These are phyloP conservation scores for Penicillium janthinellum DNA, from an alignment of 2,329 filamentous ascomycete genomes.

Conservation along the genomic window DNA sequence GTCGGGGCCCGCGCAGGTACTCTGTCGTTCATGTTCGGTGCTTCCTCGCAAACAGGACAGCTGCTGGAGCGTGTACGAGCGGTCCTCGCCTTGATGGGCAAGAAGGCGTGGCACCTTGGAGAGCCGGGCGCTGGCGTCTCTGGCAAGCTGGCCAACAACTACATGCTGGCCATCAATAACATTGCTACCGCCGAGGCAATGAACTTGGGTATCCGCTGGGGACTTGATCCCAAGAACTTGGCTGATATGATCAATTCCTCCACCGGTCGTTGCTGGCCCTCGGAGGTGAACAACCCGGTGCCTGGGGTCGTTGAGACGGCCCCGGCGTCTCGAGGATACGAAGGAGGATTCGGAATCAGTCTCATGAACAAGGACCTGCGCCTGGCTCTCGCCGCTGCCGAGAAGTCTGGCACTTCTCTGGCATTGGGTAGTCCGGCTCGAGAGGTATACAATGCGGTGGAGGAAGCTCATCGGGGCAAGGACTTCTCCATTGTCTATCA, in stretches of 20 bases:
- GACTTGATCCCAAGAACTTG: conserved; percentile 66
- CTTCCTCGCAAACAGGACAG: conserved; percentile 49
- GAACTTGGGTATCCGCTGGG: conserved; percentile 66
- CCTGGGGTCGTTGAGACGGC: conserved; percentile 76
- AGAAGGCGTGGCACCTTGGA: conserved; percentile 82
- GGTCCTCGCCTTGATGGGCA: conserved; percentile 79
- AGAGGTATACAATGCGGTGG: conserved; percentile 68
- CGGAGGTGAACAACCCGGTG: conserved; percentile 93
- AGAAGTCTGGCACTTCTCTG: conserved; percentile 66
- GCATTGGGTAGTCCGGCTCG: conserved; percentile 65
- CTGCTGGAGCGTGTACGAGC: conserved; percentile 67
- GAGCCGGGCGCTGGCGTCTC: conserved; percentile 81
- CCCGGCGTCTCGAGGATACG: conserved; percentile 75
- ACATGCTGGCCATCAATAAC: conserved; percentile 91
- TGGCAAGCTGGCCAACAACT: conserved; percentile 96
- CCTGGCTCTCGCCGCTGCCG: conserved; percentile 71
- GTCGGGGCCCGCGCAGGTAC: conserved; percentile 86
- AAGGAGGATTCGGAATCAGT: conserved; percentile 73
- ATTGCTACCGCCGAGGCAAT: conserved; percentile 69
- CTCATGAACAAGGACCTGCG: conserved; percentile 81
- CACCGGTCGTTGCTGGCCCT: conserved; percentile 95
- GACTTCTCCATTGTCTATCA: conserved; percentile 84
- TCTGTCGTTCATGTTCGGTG: conserved; percentile 94
- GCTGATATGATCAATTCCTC: conserved; percentile 88
- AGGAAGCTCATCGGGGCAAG: conserved; percentile 64